phyloP scores from a whole-genome alignment of 1,284 basidiomycete genomes.

The Athelia psychrophila region DNA sequence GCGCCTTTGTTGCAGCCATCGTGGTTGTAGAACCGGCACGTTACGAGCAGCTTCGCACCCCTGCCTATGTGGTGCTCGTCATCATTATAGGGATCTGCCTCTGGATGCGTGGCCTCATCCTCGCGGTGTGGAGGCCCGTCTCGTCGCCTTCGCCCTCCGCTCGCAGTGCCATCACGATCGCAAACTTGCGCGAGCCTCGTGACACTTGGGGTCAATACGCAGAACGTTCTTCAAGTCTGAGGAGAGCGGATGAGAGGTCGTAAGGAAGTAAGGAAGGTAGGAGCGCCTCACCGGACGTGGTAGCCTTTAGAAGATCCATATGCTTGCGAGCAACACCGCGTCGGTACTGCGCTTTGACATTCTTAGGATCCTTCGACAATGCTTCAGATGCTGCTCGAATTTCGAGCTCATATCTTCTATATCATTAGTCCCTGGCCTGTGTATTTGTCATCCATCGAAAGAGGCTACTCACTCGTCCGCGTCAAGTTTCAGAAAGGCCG shows the following conservation, averaged over 20 bases:
- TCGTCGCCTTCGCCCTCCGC: constrained; percentile 6
- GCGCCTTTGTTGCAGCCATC: constrained; percentile 38
- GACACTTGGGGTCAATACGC: constrained; percentile 27
- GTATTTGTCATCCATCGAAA: not conserved
- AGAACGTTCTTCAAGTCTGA: constrained; percentile 38
- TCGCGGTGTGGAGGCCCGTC: constrained; percentile 20
- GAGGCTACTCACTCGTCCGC: constrained; percentile 31
- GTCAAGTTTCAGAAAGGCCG: constrained; percentile 36
- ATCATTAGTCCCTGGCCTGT: not conserved
- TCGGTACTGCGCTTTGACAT: constrained; percentile 39
- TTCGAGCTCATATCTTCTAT: constrained; percentile 38
- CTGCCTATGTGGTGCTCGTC: constrained; percentile 49
- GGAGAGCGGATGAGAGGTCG: not conserved
- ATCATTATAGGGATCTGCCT: constrained; percentile 26
- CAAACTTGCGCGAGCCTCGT: constrained; percentile 25
- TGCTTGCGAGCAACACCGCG: constrained; percentile 40
- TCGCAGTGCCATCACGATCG: not conserved
- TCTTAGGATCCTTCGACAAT: constrained; percentile 36
- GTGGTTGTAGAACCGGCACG: constrained; percentile 53
- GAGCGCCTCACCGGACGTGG: constrained; percentile 30
- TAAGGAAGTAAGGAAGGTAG: not conserved
- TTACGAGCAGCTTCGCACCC: too few species aligned
- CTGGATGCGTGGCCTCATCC: constrained; percentile 31
- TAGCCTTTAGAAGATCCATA: constrained; percentile 28
- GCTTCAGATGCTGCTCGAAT: constrained; percentile 39